Evolutionary conservation across 2,329 filamentous ascomycete genomes (phyloP).

Genomic region (Xylaria sp.): DNA sequence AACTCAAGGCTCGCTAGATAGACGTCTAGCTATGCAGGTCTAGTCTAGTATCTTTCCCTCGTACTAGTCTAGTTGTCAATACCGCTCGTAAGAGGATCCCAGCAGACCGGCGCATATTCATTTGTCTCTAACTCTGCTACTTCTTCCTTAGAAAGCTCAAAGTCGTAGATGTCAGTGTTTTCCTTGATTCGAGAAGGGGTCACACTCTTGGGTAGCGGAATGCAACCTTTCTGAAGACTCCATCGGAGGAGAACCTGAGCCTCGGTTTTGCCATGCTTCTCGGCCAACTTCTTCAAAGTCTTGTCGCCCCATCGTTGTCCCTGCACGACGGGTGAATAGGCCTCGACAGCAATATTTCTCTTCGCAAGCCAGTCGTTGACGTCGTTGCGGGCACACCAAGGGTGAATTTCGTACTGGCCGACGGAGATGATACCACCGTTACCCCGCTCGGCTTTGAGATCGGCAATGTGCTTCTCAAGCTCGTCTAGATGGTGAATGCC

Average conservation of each 20-base stretch:
- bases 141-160: slow-evolving; percentile 60
- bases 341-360: slow-evolving; percentile 66
- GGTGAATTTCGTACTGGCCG: slow-evolving; percentile 89
- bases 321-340: slow-evolving; percentile 65
- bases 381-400: slow-evolving; percentile 81
- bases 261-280: slow-evolving; percentile 75
- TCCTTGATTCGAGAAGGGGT: slow-evolving; percentile 68
- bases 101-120: slow-evolving; percentile 60
- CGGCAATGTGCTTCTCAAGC: slow-evolving; percentile 62
- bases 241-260: slow-evolving; percentile 82
- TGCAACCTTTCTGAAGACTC: slow-evolving; percentile 78
- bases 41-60: too few species aligned
- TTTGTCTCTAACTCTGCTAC: slow-evolving; percentile 55
- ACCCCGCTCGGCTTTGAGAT: slow-evolving; percentile 66
- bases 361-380: slow-evolving; percentile 78
- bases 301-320: slow-evolving; percentile 75
- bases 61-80: slow-evolving; percentile 52
- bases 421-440: slow-evolving; percentile 78
- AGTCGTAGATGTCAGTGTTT: slow-evolving; percentile 64
- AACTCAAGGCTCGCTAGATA: not conserved
- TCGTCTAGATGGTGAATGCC: slow-evolving; percentile 67
- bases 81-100: slow-evolving; percentile 60
- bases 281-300: slow-evolving; percentile 66
- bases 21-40: not conserved
- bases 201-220: slow-evolving; percentile 77